These are phyloP conservation scores for Pythium sp. DNA, from an alignment of 352 stramenopile genomes.

Conservation along the genomic window DNA sequence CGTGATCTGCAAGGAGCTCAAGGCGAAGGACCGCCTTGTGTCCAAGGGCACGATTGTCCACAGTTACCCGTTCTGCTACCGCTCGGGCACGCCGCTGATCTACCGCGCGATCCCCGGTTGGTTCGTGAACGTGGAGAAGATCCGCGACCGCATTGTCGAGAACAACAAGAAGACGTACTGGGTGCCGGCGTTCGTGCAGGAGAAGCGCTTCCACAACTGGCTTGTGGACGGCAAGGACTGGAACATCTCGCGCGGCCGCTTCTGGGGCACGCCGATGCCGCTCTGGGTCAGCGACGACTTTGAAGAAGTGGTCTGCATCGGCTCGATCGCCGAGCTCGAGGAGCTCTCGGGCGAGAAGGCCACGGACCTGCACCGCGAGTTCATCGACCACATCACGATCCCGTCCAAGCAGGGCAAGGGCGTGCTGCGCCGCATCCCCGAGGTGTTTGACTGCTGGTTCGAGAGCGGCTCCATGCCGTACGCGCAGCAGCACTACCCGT, in stretches of 20 bases:
- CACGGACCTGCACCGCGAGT: slow-evolving; percentile 97
- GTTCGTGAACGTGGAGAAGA: slow-evolving; percentile 99
- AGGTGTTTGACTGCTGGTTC: slow-evolving; percentile 99
- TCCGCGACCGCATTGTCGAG: slow-evolving; percentile 93
- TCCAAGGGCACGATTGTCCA: slow-evolving; percentile 97
- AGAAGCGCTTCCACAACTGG: slow-evolving; percentile 99
- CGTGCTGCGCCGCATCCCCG: slow-evolving; percentile 79
- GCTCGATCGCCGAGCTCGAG: slow-evolving; percentile 96
- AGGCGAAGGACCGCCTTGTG: slow-evolving; percentile 93
- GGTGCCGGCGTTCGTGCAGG: slow-evolving; percentile 93
- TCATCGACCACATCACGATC: slow-evolving; percentile 98
- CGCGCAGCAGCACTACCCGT: slow-evolving; percentile 99
- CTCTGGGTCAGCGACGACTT: slow-evolving; percentile 98
- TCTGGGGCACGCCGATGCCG: slow-evolving; percentile 99
- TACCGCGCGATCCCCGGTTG: slow-evolving; percentile 99
- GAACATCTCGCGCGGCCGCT: slow-evolving; percentile 97
- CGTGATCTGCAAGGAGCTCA: slow-evolving; percentile 94
- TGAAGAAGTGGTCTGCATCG: slow-evolving; percentile 96
- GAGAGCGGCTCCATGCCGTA: slow-evolving; percentile 99
- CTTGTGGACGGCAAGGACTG: slow-evolving; percentile 98
- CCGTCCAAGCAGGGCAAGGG: slow-evolving; percentile 93
- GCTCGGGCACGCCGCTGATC: slow-evolving; percentile 99
- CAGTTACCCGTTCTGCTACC: slow-evolving; percentile 99
- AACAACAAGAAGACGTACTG: slow-evolving; percentile 88
- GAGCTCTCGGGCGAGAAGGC: slow-evolving; percentile 92